Conservation (phyloP, 495 filamentous ascomycete species). For the Hypoxylon cercidicola region DNA sequence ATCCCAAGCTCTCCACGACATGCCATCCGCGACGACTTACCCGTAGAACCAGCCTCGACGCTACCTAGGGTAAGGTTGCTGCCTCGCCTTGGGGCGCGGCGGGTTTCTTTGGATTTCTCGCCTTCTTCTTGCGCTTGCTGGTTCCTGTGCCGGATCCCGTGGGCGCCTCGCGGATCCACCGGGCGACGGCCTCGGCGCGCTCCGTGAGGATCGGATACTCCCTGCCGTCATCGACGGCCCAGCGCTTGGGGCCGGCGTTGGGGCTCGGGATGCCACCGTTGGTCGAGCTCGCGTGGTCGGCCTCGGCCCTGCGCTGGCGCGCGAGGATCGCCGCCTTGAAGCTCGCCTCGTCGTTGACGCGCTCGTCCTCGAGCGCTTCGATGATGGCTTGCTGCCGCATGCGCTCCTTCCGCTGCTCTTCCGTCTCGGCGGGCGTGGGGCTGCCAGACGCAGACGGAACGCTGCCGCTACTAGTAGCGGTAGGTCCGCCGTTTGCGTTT, state of each 20-base stretch:
- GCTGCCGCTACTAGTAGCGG: no score
- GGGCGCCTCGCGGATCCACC: conserved; percentile 76
- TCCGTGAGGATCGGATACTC: conserved; percentile 77
- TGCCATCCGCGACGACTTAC: no score
- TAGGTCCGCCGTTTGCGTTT: conserved; percentile 15
- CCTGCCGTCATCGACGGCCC: conserved; percentile 71
- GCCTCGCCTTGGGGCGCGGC: conserved; percentile 9
- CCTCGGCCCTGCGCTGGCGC: conserved; percentile 63
- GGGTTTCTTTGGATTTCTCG: conserved; percentile 44
- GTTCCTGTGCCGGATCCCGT: conserved; percentile 46
- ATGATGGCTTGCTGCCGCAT: conserved; percentile 71
- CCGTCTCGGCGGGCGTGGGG: conserved; percentile 43
- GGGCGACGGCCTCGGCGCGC: conserved; percentile 70
- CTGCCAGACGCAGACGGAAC: no score
- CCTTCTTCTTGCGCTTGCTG: conserved; percentile 55
- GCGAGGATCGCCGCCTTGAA: conserved; percentile 71
- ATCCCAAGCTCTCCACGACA: no score
- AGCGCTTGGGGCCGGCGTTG: conserved; percentile 61
- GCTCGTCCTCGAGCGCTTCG: conserved; percentile 71
- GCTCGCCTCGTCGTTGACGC: conserved; percentile 70
- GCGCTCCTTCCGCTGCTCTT: conserved; percentile 63
- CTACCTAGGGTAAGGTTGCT: no score
- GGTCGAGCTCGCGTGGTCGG: conserved; percentile 37
- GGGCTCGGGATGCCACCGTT: conserved; percentile 36
- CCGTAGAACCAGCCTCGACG: background rate